A percentile compares a stretch with the other conserved stretches of the same genome.
phyloP scores from a whole-genome alignment of 208 protist genomes.

The Crithidia fasciculata region DNA sequence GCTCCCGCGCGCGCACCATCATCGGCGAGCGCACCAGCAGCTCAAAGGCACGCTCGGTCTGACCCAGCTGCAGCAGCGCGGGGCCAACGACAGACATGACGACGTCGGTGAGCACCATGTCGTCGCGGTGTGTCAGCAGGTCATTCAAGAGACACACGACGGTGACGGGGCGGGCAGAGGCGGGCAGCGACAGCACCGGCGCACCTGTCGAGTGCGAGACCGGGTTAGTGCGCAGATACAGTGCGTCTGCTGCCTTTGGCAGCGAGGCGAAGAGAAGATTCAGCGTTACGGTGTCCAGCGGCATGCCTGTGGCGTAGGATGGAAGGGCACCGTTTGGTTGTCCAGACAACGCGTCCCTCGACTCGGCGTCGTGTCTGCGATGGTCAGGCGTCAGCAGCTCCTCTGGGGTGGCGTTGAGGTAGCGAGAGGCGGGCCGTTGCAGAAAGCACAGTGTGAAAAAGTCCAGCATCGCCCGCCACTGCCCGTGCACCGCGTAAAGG shows the following conservation, averaged over 20 bases:
- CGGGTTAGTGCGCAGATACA: background rate
- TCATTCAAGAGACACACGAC: conserved; percentile 64
- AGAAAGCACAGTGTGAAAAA: conserved; percentile 55
- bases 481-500: conserved; percentile 35
- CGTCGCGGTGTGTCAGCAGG: conserved; percentile 68
- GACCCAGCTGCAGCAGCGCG: conserved; percentile 70
- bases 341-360: background rate
- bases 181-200: conserved; percentile 24
- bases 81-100: conserved; percentile 61
- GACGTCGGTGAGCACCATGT: conserved; percentile 68
- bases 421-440: conserved; percentile 9
- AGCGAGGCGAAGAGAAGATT: conserved; percentile 74
- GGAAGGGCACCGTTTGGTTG: background rate
- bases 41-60: conserved; percentile 57
- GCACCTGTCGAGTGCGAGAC: background rate
- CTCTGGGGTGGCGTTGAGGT: conserved; percentile 17
- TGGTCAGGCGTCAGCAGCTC: background rate
- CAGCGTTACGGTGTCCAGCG: conserved; percentile 47
- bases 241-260: conserved; percentile 10
- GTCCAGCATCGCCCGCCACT: conserved; percentile 43
- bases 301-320: conserved; percentile 7
- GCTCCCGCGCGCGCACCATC: conserved; percentile 37
- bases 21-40: conserved; percentile 57
- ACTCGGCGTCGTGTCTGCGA: background rate
- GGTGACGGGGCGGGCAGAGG: conserved; percentile 32